A percentile compares a stretch with the other conserved stretches of the same genome.
Evolutionary conservation across 768 basidiomycete genomes (phyloP).

Genomic region (Serendipita sp.): DNA sequence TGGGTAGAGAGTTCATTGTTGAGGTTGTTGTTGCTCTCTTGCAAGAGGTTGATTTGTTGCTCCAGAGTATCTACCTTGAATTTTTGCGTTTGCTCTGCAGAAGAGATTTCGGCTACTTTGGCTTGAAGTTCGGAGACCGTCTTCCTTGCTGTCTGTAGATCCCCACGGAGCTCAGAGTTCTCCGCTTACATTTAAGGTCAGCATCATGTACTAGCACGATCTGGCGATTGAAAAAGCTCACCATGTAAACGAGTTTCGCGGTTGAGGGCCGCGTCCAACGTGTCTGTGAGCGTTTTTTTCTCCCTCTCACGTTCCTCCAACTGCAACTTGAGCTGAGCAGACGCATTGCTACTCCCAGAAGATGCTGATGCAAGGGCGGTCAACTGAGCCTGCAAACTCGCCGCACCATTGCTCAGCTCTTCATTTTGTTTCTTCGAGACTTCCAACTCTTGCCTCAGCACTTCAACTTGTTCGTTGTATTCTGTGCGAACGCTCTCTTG

Average conservation of each 20-base stretch:
- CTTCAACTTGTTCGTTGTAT: slow-evolving; percentile 36
- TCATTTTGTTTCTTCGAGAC: slow-evolving; percentile 46
- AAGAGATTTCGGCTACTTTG: slow-evolving; percentile 56
- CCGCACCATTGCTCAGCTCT: slow-evolving; percentile 38
- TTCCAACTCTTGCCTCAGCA: slow-evolving; percentile 38
- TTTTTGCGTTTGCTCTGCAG: slow-evolving; percentile 47
- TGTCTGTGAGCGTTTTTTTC: slow-evolving; percentile 75
- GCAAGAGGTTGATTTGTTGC: slow-evolving; percentile 66
- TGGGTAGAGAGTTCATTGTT: slow-evolving; percentile 53
- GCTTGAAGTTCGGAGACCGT: slow-evolving; percentile 31
- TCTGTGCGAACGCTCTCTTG: slow-evolving; percentile 46
- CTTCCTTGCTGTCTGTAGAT: slow-evolving; percentile 31
- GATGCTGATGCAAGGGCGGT: slow-evolving; percentile 41
- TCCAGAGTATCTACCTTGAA: slow-evolving; percentile 75
- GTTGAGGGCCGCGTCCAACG: slow-evolving; percentile 69
- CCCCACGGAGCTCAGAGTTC: slow-evolving; percentile 61
- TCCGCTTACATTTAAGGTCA: slow-evolving; percentile 35
- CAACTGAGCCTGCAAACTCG: slow-evolving; percentile 39
- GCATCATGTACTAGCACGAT: slow-evolving; percentile 52
- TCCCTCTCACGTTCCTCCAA: slow-evolving; percentile 71
- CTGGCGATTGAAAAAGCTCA: slow-evolving; percentile 21
- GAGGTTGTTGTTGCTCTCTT: slow-evolving; percentile 58
- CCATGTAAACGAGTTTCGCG: slow-evolving; percentile 63
- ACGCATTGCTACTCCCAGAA: slow-evolving; percentile 44
- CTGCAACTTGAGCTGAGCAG: slow-evolving; percentile 40